Evolutionary conservation across 1,284 basidiomycete species (phyloP), one percentile per base, ranked within the genome.

Genomic region (Rhodotorula sp.): DNA sequence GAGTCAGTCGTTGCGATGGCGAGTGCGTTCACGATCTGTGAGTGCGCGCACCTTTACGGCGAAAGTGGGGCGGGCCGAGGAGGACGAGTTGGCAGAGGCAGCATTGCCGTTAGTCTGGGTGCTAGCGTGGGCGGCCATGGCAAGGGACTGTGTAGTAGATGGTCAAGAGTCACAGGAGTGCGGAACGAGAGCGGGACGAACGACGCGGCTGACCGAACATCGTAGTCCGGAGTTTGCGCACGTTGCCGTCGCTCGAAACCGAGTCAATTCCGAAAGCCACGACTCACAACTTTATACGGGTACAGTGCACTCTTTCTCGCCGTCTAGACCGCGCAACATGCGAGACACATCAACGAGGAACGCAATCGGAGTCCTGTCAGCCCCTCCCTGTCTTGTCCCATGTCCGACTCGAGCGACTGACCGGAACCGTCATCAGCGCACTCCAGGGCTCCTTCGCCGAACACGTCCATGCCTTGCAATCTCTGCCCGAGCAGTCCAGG

Each of bases 381-480:
- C 63, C 30, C 3, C 37, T 42, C 37, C 2, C 37, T 42, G 37
- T 42, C 14, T 20, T 24, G 6, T 42, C 0, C 29, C 17, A 6
- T 20, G 6, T 48, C 22, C 42, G 7, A 10, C 45, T 14, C 26
- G 44, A n/a, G 26, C 18, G 6, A 48, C 58, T 53, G 20, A 45
- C 48, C 12, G 20, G 24, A 26, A 1, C 37, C 24, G 2, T 6
- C 12, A 3, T 3, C 56, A 75, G 69, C 89, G 95, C 95, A 62
- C 85, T 97, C 56, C 95, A 97, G 81, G 95, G 95, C 64, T 93
- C 94, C 7, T 98, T 97, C 79, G 85, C 86, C 51, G 95, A 99
- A 82, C 95, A 98, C 81, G 85, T 90, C 79, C 81, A 83, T 18
- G 87, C 88, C 73, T 83, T 94, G 65, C 84, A 87, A 78, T 86